These are phyloP conservation scores for Backusella macrospora DNA, from an alignment of 192 early-diverging fungal genomes.

Conservation along the genomic window DNA sequence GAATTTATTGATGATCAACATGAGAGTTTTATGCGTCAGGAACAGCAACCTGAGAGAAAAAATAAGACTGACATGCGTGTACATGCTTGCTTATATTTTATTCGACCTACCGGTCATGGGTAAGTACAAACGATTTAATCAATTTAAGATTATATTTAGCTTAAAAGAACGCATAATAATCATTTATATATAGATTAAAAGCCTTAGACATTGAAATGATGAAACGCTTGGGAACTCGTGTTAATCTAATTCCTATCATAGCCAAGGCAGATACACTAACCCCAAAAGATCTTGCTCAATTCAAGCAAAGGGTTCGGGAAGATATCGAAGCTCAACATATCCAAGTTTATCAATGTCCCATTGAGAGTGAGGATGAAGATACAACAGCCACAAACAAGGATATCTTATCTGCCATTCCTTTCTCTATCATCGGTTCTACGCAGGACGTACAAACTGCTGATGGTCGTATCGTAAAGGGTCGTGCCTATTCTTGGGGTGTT, in stretches of 20 bases:
- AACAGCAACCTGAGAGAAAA: conserved; percentile 82
- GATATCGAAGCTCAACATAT: conserved; percentile 84
- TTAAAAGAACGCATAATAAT: background rate
- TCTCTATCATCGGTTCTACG: conserved; percentile 92
- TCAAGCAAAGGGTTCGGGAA: conserved; percentile 81
- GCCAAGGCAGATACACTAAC: conserved; percentile 92
- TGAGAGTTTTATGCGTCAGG: conserved; percentile 89
- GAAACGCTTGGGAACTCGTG: conserved; percentile 87
- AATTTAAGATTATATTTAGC: background rate
- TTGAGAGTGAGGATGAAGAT: conserved; percentile 78
- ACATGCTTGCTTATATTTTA: conserved; percentile 96
- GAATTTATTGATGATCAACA: conserved; percentile 95
- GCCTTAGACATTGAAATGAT: conserved; percentile 92
- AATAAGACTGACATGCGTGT: conserved; percentile 91
- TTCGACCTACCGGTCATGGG: conserved; percentile 93
- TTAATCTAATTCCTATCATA: conserved; percentile 93
- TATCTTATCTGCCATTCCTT: conserved; percentile 91
- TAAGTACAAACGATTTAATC: conserved; percentile 35
- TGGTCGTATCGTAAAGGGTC: conserved; percentile 88
- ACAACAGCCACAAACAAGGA: conserved; percentile 78
- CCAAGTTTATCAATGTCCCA: conserved; percentile 79
- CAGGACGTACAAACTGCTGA: conserved; percentile 80
- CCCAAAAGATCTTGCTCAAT: conserved; percentile 76
- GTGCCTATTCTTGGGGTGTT: conserved; percentile 91
- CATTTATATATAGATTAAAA: conserved; percentile 48